Base-by-base conservation (phyloP, 192 early-diverging fungal genomes). In the Chytriomyces sp. region DNA sequence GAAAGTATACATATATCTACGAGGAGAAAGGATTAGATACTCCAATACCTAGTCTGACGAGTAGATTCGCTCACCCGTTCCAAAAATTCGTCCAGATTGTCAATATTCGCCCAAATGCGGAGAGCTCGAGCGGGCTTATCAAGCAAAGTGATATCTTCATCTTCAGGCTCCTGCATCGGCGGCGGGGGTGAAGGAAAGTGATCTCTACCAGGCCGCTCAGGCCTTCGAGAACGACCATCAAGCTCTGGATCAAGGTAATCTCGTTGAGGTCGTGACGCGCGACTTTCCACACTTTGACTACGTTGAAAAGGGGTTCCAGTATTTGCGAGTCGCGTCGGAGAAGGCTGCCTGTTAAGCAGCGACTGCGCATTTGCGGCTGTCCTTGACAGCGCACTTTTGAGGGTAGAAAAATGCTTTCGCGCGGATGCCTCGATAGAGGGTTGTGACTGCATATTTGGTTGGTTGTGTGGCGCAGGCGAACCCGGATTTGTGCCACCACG, bases 1-100 rank as follows among this genome's bases (percentile, higher is more conserved):
- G 80, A 70, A 91, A 98, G 79, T 98, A 98, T 10, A 84, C 66
- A 72, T 99, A 98, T 22, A 96, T 89, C 59, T 84, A 53, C 17
- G 41, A 3, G 10, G 33, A 34, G 5, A 33, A 78, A 14, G 38
- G 25, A 64, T 62, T 69, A 73, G 52, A 31, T 64, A 17, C 33
- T 12, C 61, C 28, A 10, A 64, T 14, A 12, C 25, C 12, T 17
- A 17, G 17, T 2, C 17, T 17, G 49, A 5, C 10, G 17, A 12
- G 22, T 33, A 30, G 2, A 8, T 25, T 52, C 17, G n/a, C 38
- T 34, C 68, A 81, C 78, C 61, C 78, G 39, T 26, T 31, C 14
- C 30, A 86, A 66, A 40, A 96, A 94, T 39, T 87, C 83, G 78
- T 98, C 96, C 75, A 93, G 74, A 72, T 95, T 93, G 66, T 89